phyloP scores from a whole-genome alignment of 495 filamentous ascomycete species.

The Trichoderma virens region DNA sequence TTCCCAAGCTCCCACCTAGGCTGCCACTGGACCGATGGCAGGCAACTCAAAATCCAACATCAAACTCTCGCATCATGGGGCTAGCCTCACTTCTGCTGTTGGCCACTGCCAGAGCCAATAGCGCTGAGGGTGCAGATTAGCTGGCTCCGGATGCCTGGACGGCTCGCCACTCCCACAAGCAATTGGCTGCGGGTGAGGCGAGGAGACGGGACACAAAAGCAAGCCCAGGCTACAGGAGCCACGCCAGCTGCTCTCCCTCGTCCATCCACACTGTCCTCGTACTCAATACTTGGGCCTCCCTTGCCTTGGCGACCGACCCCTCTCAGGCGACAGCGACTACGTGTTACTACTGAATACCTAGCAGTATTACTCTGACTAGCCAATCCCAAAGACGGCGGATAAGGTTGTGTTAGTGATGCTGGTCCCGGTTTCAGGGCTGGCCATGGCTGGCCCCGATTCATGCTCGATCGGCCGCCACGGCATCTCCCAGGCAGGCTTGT shows the following conservation, averaged over 20 bases:
- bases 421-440: not conserved
- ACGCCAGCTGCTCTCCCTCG: constrained; percentile 3
- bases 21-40: not conserved
- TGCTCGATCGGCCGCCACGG: not conserved
- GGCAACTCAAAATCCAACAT: not conserved
- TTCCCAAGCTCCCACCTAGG: not conserved
- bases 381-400: not conserved
- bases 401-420: not conserved
- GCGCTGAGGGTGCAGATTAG: not conserved
- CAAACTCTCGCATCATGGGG: not conserved
- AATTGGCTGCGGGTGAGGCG: not conserved
- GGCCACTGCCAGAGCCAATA: not conserved
- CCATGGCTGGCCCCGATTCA: too few species aligned
- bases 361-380: too few species aligned
- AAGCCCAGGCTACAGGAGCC: not conserved
- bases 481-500: not conserved
- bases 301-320: not conserved
- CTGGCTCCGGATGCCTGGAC: constrained; percentile 1
- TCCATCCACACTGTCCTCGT: not conserved
- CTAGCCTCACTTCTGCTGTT: not conserved
- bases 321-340: too few species aligned
- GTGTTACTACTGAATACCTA: too few species aligned
- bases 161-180: not conserved
- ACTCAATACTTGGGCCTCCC: not conserved
- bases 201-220: not conserved